Base-by-base conservation (phyloP, 345 rosid species). In the Bruguiera sexangula region DNA sequence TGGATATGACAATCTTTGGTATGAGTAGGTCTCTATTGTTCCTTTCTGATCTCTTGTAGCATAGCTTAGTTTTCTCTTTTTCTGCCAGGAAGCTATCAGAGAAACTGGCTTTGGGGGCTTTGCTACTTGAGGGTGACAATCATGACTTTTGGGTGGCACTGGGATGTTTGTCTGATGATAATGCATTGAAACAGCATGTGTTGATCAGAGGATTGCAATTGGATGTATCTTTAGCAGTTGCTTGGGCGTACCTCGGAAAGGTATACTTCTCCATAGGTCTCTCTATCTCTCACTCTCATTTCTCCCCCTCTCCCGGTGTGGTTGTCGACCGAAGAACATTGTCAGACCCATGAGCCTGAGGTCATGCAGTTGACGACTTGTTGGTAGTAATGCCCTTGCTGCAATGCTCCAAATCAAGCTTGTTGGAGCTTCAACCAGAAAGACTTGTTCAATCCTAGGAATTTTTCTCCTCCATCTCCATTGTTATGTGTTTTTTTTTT, bases 171-270 rank as follows among this genome's bases (percentile, higher is more conserved):
- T 85, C 96, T 64, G 78, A 80, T 61, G 73, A 85, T 70, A 75
- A 60, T 78, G 93, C 91, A 69, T 77, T 95, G 83, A 88, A 84
- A 84, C 87, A 89, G 37, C 99, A 95, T 84, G 88, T 89, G 66
- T 81, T 92, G 60, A 87, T 92, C 70, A 83, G 97, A 78, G 96
- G 88, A 62, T 81, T 95, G 85, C 99, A 95, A 66, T 76, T 95
- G 83, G 97, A 92, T 87, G 84, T 85, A 58, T 86, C 97, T 39
- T 79, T 80, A 73, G 96, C 96, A 37, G 80, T 79, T 79, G 97
- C 97, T 55, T 95, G 99, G 97, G 96, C 93, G 66, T 82, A 81
- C 67, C 89, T 95, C 71, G 97, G 99, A 60, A 88, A 92, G 97
- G 99, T 92, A 82, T 64, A 64, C 36, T 60, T n/a, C 62, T 60